These are phyloP conservation scores for Bonia amplexicaulis DNA, from an alignment of 176 grass and related monocot species.

Conservation along the genomic window DNA sequence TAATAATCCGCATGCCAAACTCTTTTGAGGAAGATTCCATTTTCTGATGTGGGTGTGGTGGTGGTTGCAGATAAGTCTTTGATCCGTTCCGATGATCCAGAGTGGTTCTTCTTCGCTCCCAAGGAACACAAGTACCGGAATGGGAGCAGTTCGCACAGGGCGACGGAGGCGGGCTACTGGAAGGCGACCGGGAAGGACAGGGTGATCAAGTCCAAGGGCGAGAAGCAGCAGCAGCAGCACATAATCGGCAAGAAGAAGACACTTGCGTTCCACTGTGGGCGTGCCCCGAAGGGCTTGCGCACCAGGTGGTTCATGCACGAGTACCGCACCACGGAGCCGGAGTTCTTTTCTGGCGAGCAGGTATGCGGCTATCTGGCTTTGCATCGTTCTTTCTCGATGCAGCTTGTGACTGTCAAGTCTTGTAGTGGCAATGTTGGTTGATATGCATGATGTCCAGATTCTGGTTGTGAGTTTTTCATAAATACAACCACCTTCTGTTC, in stretches of 20 bases:
- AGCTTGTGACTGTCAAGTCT: background rate
- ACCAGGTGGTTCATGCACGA: slow-evolving; percentile 93
- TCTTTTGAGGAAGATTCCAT: too few relatives aligned
- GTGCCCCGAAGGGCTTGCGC: slow-evolving; percentile 63
- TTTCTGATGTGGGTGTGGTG: too few relatives aligned
- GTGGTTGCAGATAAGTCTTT: too few relatives aligned
- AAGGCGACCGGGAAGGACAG: slow-evolving; percentile 87
- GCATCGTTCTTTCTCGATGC: background rate
- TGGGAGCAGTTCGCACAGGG: slow-evolving; percentile 20
- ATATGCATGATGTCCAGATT: background rate
- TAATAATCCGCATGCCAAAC: too few relatives aligned
- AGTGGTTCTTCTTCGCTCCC: slow-evolving; percentile 95
- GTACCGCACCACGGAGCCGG: slow-evolving; percentile 72
- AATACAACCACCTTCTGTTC: too few relatives aligned
- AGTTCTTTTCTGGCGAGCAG: slow-evolving; percentile 77
- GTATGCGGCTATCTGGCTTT: slow-evolving; percentile 15
- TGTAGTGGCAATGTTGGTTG: background rate
- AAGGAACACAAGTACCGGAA: slow-evolving; percentile 86
- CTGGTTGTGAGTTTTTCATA: too few relatives aligned
- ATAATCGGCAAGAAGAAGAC: slow-evolving; percentile 93
- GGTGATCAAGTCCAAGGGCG: slow-evolving; percentile 69
- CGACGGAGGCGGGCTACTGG: slow-evolving; percentile 66
- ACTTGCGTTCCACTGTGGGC: slow-evolving; percentile 72
- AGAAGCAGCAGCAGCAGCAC: slow-evolving; percentile 22
- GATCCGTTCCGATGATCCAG: slow-evolving; percentile 49